These are phyloP conservation scores for Olyra latifolia DNA, from an alignment of 176 grass and related monocot genomes.

Conservation along the genomic window DNA sequence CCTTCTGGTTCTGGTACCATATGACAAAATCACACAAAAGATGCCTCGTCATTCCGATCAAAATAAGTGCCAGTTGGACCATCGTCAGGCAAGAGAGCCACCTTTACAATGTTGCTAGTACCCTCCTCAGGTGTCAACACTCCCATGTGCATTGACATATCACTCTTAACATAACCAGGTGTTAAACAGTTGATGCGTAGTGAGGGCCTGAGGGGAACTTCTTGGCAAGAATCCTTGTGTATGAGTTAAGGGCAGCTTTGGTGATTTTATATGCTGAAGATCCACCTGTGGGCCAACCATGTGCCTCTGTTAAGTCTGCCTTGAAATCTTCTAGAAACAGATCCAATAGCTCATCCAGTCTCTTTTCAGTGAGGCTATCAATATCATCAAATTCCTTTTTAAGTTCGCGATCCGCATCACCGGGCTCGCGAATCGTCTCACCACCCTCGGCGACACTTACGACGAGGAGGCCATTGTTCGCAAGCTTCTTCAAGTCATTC, in stretches of 20 bases:
- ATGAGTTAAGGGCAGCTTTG: slow-evolving; percentile 55
- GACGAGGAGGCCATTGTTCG: no score
- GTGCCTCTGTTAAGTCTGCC: slow-evolving; percentile 40
- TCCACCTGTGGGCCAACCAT: slow-evolving; percentile 48
- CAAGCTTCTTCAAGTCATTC: no score
- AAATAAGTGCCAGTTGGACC: slow-evolving; percentile 64
- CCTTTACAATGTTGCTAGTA: slow-evolving; percentile 55
- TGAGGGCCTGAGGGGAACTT: slow-evolving; percentile 36
- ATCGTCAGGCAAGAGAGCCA: slow-evolving; percentile 62
- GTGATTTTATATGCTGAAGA: slow-evolving; percentile 61
- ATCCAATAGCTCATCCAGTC: slow-evolving; percentile 42
- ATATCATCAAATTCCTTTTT: slow-evolving; percentile 45
- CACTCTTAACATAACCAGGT: slow-evolving; percentile 71
- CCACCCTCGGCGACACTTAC: no score
- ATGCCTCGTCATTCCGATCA: slow-evolving; percentile 42
- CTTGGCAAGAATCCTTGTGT: slow-evolving; percentile 71
- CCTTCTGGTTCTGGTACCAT: neutral
- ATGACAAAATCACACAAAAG: slow-evolving; percentile 40
- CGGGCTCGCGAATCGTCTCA: no score
- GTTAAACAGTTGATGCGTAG: slow-evolving; percentile 52
- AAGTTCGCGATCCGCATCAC: no score
- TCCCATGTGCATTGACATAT: slow-evolving; percentile 57
- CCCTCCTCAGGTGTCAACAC: slow-evolving; percentile 53
- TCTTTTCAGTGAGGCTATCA: slow-evolving; percentile 52
- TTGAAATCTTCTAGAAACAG: slow-evolving; percentile 68